Evolutionary conservation across 495 filamentous ascomycete genomes (phyloP), one percentile per base, ranked within the genome.

Genomic region (Hamigera avellanea): DNA sequence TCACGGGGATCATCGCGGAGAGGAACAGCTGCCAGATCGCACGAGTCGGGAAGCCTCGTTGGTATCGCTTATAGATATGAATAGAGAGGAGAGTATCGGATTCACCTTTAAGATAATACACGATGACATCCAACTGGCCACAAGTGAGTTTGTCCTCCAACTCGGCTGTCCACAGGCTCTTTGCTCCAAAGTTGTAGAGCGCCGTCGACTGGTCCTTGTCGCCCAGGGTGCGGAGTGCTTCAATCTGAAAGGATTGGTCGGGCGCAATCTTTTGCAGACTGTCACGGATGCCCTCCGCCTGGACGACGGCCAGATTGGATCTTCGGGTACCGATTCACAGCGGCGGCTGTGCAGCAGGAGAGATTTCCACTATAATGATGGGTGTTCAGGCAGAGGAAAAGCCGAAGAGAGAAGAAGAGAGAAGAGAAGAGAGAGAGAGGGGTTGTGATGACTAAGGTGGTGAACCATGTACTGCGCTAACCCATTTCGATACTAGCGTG

Each of bases 81-180:
- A 25, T 28, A 26, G 29, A 19, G 25, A 18, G 13, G 8, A 28
- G 34, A 7, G 27, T 19, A 34, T 37, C 29, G 25, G n/a, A 34
- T 37, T 31, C 33, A 70, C 73, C 74, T 64, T 95, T 95, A 46
- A 93, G 59, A 37, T 73, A 81, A 58, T 95, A 84, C 19, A 94
- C 84, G 46, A 95, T 75, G 16, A 88, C 37, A 59, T 93, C 85
- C 30, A 93, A 50, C 38, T 76, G 64, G 26, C 70, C 64, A 3
- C 70, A 63, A 18, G 69, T 50, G 9, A 95, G 66, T 50, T 76
- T 60, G 3, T 69, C 77, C 54, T 95, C 87, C 19, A 95, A 62
- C 54, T 93, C 86, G 37, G 76, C 66, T 4, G 87, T 94, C 87
- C 87, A 95, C 12, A 95, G 61, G 3, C 72, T 75, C 66, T 95